Evolutionary conservation across 345 rosid genomes (phyloP), one percentile per base, ranked within the genome.

Genomic region (Bruguiera sexangula): DNA sequence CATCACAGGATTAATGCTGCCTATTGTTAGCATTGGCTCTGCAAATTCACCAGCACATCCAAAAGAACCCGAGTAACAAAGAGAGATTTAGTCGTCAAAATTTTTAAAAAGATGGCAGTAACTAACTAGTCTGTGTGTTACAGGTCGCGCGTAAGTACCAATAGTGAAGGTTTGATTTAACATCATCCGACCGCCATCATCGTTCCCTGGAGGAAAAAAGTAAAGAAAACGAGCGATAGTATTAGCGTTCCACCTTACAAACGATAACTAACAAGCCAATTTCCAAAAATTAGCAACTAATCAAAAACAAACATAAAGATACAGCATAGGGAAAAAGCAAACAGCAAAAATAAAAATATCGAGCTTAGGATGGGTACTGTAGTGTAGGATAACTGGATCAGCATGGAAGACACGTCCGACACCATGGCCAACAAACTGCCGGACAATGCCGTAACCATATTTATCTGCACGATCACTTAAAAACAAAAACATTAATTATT

Each of bases 131-230:
- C 15, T 27, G 2, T 3, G 50, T 3, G 37, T 34, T 34, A 6
- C 27, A 21, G 21, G 24, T 8, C 13, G 29, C 60, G 9, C 3
- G 31, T 20, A 37, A 60, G 29, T 87, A 89, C 92, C 96, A 1
- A 87, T 87, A 8, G 98, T 91, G 84, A 94, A 94, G 70, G 98
- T 94, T 80, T 94, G 98, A 79, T 94, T 94, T 81, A 91, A 78
- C 32, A 81, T 72, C 97, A 94, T 94, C 59, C 71, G 82, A 22
- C 95, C 98, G 67, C 65, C 73, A 48, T 83, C 93, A 66, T 81
- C 85, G 84, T 91, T 94, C 72, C 98, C 96, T 91, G 81, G 30
- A 6, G 24, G 7, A 9, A 9, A 22, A 24, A 10, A 11, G 43
- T 3, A 8, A 10, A 4, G 8, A 43, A 39, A 16, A 29, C 6